A percentile compares a stretch with the other conserved stretches of the same genome.
Evolutionary conservation across 257 asterid species (phyloP).

Genomic region (Parsonsia alboflavescens): DNA sequence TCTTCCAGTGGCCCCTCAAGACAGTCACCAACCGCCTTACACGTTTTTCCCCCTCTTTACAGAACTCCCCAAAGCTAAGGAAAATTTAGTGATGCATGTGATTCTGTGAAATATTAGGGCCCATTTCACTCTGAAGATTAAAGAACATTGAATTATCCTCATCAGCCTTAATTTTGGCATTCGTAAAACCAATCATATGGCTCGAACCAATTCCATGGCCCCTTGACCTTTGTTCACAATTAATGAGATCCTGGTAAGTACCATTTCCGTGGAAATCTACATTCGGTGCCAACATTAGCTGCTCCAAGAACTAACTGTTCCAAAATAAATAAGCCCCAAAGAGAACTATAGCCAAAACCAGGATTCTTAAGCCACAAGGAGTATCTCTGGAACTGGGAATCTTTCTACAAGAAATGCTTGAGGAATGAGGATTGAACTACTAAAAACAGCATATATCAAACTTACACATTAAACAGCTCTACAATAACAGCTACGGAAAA

Average conservation of each 20-base stretch:
- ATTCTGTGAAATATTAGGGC: too few relatives aligned
- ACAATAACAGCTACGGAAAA: background rate
- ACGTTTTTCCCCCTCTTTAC: background rate
- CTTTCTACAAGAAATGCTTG: background rate
- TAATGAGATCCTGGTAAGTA: background rate
- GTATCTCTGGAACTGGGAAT: background rate
- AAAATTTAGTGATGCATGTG: background rate
- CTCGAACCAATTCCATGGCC: background rate
- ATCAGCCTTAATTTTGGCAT: background rate
- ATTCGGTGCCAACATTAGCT: slow-evolving; percentile 8
- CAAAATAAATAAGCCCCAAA: background rate
- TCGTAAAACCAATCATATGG: background rate
- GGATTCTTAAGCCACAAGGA: background rate
- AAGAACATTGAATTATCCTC: background rate
- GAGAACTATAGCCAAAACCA: background rate
- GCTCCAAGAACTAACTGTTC: background rate
- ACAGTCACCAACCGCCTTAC: too few relatives aligned
- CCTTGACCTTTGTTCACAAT: background rate
- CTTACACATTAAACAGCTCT: background rate
- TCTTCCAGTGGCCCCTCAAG: background rate
- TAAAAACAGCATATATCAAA: background rate
- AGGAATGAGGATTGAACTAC: background rate
- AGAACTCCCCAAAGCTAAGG: background rate
- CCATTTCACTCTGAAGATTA: background rate
- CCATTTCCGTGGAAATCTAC: background rate